Evolutionary conservation across 1,284 basidiomycete species (phyloP).

Genomic region (Trametes versicolor): DNA sequence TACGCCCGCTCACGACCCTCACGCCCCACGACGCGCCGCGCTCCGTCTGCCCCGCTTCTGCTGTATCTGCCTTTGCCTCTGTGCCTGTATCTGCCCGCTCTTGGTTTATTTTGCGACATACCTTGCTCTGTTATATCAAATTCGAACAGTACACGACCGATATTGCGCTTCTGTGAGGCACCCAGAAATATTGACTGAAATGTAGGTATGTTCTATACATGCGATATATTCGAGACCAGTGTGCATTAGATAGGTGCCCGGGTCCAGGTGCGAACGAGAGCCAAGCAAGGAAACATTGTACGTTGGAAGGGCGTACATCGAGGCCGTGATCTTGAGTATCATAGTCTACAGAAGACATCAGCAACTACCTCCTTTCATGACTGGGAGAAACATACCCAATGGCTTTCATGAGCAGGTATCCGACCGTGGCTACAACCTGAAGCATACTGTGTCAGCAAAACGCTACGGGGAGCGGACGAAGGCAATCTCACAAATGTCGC

Average conservation of each 20-base stretch:
- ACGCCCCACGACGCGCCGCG: slow-evolving; percentile 14
- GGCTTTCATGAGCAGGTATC: slow-evolving; percentile 78
- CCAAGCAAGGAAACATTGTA: background rate
- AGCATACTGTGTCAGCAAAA: slow-evolving; percentile 18
- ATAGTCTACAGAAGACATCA: slow-evolving; percentile 4
- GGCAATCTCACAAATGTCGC: slow-evolving; percentile 73
- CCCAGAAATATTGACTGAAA: background rate
- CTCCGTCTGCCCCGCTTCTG: background rate
- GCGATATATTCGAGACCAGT: slow-evolving; percentile 1
- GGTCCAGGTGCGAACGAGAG: background rate
- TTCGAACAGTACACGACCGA: background rate
- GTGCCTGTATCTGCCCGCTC: slow-evolving; percentile 4
- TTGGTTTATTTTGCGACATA: slow-evolving; percentile 1
- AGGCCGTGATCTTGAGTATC: background rate
- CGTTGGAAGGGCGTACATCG: background rate
- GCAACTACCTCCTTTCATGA: background rate
- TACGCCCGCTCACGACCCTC: slow-evolving; percentile 26
- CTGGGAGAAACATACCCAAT: slow-evolving; percentile 60
- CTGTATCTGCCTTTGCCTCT: slow-evolving; percentile 23
- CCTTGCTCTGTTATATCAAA: slow-evolving; percentile 14
- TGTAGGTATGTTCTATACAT: slow-evolving; percentile 11
- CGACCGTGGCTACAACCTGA: slow-evolving; percentile 84
- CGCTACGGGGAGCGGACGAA: slow-evolving; percentile 6
- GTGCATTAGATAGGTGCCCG: background rate
- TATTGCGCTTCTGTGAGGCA: background rate